Base-by-base conservation (phyloP, 768 basidiomycete species). In the Trametes villosa region DNA sequence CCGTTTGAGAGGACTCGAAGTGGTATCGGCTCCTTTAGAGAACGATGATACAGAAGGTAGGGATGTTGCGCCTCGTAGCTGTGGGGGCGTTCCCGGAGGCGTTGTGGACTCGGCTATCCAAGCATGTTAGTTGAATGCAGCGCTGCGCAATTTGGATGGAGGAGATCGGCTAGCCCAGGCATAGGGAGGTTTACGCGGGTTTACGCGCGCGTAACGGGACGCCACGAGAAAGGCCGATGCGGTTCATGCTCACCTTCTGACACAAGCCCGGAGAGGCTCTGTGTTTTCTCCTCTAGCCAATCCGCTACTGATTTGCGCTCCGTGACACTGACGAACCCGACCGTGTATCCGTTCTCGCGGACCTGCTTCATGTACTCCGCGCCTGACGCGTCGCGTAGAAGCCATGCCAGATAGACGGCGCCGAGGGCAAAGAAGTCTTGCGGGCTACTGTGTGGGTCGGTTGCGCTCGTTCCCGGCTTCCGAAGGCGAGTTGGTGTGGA, bases 311-410 rank as follows among this genome's bases (percentile, higher is more conserved):
- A 81, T 77, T 91, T 93, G 62, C 95, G 79, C 75, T 97, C 95
- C 3, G 93, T 92, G 33, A 94, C 86, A 65, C 90, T 87, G 38
- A 98, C 92, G 71, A 94, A 84, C 9, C 89, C 88, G 38, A 86
- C 82, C 2, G 84, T 79, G 30, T 94, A 75, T 1, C 92, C 90
- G 42, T 81, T 81, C 68, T 91, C 89, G 55, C 92, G 80, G 2
- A 89, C 88, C 67, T 91, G 87, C 70, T 88, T 89, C 85, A 96
- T 86, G 76, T 98, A 98, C 65, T 96, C 93, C 17, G 89, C 91
- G 30, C 86, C 85, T 0, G 85, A 79, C 0, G 85, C 84, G 70
- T 92, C 91, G 46, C 84, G 79, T 31, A 89, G 79, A 4, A 87
- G 76, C 90, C 89, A 98, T 29, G 90, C 88, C n/a, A 96, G 79